Evolutionary conservation across 768 basidiomycete genomes (phyloP), one percentile per base, ranked within the genome.

Genomic region (Inosperma sp.): DNA sequence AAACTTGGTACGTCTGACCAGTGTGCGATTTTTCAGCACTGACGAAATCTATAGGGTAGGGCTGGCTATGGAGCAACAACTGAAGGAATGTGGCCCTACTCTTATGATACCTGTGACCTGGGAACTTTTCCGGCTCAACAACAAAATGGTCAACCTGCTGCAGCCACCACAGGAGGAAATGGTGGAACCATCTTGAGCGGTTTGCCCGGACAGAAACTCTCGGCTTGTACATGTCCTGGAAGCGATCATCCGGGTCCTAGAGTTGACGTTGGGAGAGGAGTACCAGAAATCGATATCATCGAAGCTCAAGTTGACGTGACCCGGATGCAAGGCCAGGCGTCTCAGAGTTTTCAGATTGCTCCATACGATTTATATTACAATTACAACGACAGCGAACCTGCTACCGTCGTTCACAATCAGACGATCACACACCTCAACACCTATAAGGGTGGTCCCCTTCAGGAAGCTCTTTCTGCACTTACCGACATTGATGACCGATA

Each of bases 211-310:
- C 95, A 97, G 63, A 79, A 86, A 37, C 65, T 90, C 13, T 89
- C 89, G 1, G 79, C 91, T 1, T 98, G 94, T 67, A 94, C 93
- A 2, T 98, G 94, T 64, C 69, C 85, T 0, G 83, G 81, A 10
- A 80, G 81, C 23, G 89, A 91, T 58, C 94, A 98, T 63, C 94
- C 94, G 2, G 94, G 94, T 9, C 94, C 94, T 3, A 74, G 60
- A 52, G 74, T 76, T 48, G 75, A 67, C 23, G 71, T 69, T 13
- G 91, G 91, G 14, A 82, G 94, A 45, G 82, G 82, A 26, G 89
- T 86, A 1, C 94, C 95, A 2, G 95, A 98, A 72, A 92, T 97
- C 58, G 94, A 97, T 67, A 76, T 98, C 53, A 63, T 95, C 51
- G 94, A 98, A 72, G 83, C 91, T 0, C 86, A 93, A 65, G 77